Conservation (phyloP, 129 eudicot species). For the Glebionis coronaria region DNA sequence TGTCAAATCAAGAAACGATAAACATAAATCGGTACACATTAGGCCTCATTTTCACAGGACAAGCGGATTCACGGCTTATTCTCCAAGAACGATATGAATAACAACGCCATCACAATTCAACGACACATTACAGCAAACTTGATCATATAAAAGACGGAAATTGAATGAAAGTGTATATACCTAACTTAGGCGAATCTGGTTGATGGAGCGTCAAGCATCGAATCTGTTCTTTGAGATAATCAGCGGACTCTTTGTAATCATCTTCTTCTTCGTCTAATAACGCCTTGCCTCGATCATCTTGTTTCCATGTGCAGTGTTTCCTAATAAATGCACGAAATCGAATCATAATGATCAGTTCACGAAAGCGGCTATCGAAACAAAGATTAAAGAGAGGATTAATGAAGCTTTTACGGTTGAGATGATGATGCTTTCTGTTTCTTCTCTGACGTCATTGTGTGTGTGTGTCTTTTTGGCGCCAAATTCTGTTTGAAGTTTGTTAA, state of each 20-base stretch:
- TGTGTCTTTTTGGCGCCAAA: constrained; percentile 25
- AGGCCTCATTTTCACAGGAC: constrained; percentile 2
- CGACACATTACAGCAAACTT: not conserved
- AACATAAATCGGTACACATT: not conserved
- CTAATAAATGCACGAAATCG: constrained; percentile 14
- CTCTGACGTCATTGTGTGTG: constrained; percentile 21
- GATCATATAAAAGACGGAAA: not conserved
- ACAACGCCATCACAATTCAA: no score
- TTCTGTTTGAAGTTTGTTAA: constrained; percentile 6
- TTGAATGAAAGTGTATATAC: constrained; percentile 14
- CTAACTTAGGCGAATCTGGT: constrained; percentile 27
- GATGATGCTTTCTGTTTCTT: constrained; percentile 33
- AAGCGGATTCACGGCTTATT: not conserved
- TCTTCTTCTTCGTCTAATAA: constrained; percentile 13
- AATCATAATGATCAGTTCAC: not conserved
- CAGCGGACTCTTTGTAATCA: constrained; percentile 18
- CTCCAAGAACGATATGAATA: no score
- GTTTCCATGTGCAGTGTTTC: constrained; percentile 18
- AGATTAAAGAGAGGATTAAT: constrained; percentile 14
- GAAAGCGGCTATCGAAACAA: not conserved
- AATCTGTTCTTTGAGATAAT: constrained; percentile 12
- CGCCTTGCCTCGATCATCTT: constrained; percentile 32
- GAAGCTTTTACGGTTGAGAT: constrained; percentile 23
- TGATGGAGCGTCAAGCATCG: constrained; percentile 33
- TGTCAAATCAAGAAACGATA: constrained; percentile 11